These are phyloP conservation scores for Trypanosoma platydactyli DNA, from an alignment of 208 protist genomes.

Conservation along the genomic window DNA sequence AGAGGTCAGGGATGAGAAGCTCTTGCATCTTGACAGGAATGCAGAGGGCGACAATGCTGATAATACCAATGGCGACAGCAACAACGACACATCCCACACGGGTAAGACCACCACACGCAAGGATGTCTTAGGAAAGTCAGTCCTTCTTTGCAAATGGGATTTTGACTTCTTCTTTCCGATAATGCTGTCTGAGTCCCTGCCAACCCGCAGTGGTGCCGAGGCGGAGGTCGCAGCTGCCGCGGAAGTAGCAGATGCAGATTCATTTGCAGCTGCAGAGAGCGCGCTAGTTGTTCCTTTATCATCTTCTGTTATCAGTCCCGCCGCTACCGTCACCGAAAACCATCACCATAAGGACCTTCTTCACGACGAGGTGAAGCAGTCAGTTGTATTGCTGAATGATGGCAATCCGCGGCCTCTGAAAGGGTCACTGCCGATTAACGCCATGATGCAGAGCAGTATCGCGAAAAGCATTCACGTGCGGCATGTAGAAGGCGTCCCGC, in stretches of 20 bases:
- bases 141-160: constrained; percentile 33
- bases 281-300: neutral
- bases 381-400: constrained; percentile 18
- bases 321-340: no score
- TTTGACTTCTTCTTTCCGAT: constrained; percentile 66
- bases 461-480: constrained; percentile 55
- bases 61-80: neutral
- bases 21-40: constrained; percentile 34
- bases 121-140: neutral
- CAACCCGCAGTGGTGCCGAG: neutral
- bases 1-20: constrained; percentile 47
- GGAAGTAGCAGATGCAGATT: no score
- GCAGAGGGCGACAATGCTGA: neutral
- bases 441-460: constrained; percentile 20
- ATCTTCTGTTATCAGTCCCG: neutral
- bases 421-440: constrained; percentile 6
- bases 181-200: constrained; percentile 23
- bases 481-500: constrained; percentile 56
- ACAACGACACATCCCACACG: neutral
- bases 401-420: neutral
- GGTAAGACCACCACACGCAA: neutral
- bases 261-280: neutral
- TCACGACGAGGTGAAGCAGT: constrained; percentile 35
- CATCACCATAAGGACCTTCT: neutral
- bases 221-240: no score